Percentiles rank a stretch among this genome's conserved stretches.
Conservation (phyloP, 768 basidiomycete genomes). For the Trametes meyenii region DNA sequence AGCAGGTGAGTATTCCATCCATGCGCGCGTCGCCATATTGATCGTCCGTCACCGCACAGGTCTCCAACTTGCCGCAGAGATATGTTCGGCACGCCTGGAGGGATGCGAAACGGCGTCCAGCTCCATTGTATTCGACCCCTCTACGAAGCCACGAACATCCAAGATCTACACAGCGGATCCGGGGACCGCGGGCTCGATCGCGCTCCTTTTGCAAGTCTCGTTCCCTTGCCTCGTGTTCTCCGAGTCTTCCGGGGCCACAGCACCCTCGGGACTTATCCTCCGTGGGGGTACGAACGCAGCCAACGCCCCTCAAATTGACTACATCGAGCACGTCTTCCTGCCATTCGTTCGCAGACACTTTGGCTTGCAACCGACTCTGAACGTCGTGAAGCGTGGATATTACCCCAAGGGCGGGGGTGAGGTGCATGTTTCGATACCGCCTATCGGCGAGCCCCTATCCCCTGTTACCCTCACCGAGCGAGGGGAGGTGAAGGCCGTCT, state of each 20-base stretch:
- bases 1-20: slow-evolving; percentile 48
- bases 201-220: slow-evolving; percentile 71
- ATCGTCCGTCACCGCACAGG: slow-evolving; percentile 42
- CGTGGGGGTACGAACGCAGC: slow-evolving; percentile 75
- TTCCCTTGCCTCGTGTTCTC: slow-evolving; percentile 71
- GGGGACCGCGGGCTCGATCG: slow-evolving; percentile 69
- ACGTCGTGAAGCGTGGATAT: slow-evolving; percentile 64
- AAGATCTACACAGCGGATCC: slow-evolving; percentile 49
- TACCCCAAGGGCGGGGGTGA: slow-evolving; percentile 75
- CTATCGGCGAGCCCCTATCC: slow-evolving; percentile 43
- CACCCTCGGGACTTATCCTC: slow-evolving; percentile 53
- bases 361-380: slow-evolving; percentile 43
- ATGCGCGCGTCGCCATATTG: background rate
- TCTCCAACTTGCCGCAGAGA: slow-evolving; percentile 62
- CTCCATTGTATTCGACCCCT: slow-evolving; percentile 58
- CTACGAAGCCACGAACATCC: slow-evolving; percentile 39
- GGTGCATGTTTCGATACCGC: slow-evolving; percentile 45
- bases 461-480: slow-evolving; percentile 56
- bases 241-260: slow-evolving; percentile 22
- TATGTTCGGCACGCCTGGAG: slow-evolving; percentile 56
- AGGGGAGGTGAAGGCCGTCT: slow-evolving; percentile 52
- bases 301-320: slow-evolving; percentile 77
- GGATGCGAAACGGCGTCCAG: slow-evolving; percentile 59
- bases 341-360: slow-evolving; percentile 70
- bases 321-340: slow-evolving; percentile 60